Conservation (phyloP, 208 protist species). For the Acanthamoeba quina region DNA sequence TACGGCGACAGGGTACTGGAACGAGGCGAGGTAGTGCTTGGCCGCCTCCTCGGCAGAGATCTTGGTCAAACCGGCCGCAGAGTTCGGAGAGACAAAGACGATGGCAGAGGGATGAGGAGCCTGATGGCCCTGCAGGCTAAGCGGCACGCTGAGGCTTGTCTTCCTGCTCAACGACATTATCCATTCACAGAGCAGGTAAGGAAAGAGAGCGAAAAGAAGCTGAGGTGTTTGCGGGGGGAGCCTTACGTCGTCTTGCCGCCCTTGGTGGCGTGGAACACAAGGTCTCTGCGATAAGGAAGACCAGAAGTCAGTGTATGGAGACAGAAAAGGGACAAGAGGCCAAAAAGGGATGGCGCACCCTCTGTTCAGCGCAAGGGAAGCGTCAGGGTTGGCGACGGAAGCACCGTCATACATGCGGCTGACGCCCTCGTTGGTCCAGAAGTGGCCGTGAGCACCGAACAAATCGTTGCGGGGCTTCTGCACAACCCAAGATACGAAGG, state of each 20-base stretch:
- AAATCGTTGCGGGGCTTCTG: conserved; percentile 66
- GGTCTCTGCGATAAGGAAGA: conserved; percentile 20
- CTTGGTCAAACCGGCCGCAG: conserved; percentile 47
- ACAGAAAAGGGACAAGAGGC: not conserved
- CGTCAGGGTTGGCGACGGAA: conserved; percentile 21
- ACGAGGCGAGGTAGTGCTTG: conserved; percentile 59
- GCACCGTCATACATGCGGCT: conserved; percentile 66
- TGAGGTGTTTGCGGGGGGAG: not conserved
- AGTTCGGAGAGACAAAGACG: conserved; percentile 43
- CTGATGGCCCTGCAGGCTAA: conserved; percentile 5
- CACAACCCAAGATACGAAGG: not conserved
- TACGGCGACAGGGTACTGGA: conserved; percentile 47
- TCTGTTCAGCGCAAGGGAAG: conserved; percentile 37
- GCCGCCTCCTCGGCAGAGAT: conserved; percentile 60
- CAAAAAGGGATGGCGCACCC: not conserved
- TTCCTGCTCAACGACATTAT: not conserved
- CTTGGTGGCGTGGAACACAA: conserved; percentile 50
- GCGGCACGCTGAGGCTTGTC: conserved; percentile 40
- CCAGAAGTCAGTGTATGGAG: not conserved
- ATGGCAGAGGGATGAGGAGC: conserved; percentile 52
- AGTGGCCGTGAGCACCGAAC: conserved; percentile 54
- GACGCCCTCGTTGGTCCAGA: conserved; percentile 63
- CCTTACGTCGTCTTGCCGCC: conserved; percentile 57
- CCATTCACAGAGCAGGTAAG: not conserved
- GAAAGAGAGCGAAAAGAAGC: not conserved